Evolutionary conservation across 768 basidiomycete genomes (phyloP).

Genomic region (Imleria badia): DNA sequence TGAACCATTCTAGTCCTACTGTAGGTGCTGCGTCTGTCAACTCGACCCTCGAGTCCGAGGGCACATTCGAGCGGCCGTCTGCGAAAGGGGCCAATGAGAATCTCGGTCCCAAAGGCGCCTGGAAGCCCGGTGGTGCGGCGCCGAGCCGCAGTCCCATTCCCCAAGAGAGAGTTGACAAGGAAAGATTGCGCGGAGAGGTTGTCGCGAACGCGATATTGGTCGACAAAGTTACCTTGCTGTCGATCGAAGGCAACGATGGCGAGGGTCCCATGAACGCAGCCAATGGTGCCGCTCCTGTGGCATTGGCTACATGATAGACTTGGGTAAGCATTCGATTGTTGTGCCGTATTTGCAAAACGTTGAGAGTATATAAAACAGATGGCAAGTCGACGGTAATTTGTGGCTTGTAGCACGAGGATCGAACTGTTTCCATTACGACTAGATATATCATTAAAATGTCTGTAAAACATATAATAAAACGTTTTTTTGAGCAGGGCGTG

Average conservation of each 20-base stretch:
- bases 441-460: conserved; percentile 38
- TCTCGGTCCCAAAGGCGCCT: conserved; percentile 35
- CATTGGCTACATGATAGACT: conserved; percentile 29
- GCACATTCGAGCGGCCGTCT: conserved; percentile 46
- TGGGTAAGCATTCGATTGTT: conserved; percentile 13
- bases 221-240: conserved; percentile 37
- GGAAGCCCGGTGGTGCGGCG: conserved; percentile 19
- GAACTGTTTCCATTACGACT: conserved; percentile 27
- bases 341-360: not conserved
- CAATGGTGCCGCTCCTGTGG: conserved; percentile 18
- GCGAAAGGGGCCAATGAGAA: conserved; percentile 44
- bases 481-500: conserved; percentile 7
- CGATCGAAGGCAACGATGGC: conserved; percentile 32
- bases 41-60: conserved; percentile 39
- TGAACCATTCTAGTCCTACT: conserved; percentile 36
- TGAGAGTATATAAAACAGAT: conserved; percentile 15
- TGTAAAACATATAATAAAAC: conserved; percentile 37
- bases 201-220: conserved; percentile 37
- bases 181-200: conserved; percentile 35
- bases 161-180: conserved; percentile 28
- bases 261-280: conserved; percentile 9
- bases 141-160: conserved; percentile 17
- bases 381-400: conserved; percentile 30
- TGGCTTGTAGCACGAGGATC: conserved; percentile 25
- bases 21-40: conserved; percentile 3